Evolutionary conservation across 2,329 filamentous ascomycete species (phyloP).

Genomic region (Celoporthe dispersa): DNA sequence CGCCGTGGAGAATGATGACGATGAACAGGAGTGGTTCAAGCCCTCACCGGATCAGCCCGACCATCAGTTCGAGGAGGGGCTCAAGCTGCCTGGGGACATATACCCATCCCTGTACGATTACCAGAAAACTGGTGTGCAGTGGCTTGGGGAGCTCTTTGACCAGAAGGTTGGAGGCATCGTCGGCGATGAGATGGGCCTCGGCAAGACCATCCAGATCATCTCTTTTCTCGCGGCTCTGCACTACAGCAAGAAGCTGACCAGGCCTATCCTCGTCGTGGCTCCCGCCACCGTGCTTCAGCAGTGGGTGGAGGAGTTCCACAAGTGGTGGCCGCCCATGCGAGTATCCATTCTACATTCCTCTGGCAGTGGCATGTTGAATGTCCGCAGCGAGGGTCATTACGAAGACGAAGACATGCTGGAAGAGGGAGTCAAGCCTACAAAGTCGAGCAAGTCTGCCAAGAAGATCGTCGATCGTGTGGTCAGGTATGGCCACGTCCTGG

Average conservation of each 20-base stretch:
- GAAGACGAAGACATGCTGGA: conserved; percentile 60
- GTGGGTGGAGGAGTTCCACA: conserved; percentile 98
- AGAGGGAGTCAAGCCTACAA: conserved; percentile 49
- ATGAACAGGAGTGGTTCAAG: conserved; percentile 74
- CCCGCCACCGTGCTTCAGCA: conserved; percentile 94
- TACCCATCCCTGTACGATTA: conserved; percentile 93
- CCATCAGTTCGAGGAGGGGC: conserved; percentile 72
- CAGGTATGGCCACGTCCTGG: conserved; percentile 85
- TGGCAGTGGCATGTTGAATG: conserved; percentile 92
- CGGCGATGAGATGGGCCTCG: conserved; percentile 98
- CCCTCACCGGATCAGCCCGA: conserved; percentile 84
- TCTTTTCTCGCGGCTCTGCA: conserved; percentile 89
- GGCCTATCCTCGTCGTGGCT: conserved; percentile 88
- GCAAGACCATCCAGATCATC: conserved; percentile 75
- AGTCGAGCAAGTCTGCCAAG: conserved; percentile 71
- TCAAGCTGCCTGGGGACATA: conserved; percentile 88
- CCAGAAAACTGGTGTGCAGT: conserved; percentile 95
- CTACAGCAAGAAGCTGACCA: conserved; percentile 82
- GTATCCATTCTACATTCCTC: conserved; percentile 96
- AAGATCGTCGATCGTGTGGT: conserved; percentile 83
- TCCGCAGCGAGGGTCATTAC: conserved; percentile 64
- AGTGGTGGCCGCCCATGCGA: conserved; percentile 98
- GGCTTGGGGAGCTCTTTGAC: conserved; percentile 89
- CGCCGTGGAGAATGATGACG: conserved; percentile 44
- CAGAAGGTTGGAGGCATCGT: conserved; percentile 93